Evolutionary conservation across 1,284 basidiomycete genomes (phyloP).

Genomic region (Laetiporus sulphureus): DNA sequence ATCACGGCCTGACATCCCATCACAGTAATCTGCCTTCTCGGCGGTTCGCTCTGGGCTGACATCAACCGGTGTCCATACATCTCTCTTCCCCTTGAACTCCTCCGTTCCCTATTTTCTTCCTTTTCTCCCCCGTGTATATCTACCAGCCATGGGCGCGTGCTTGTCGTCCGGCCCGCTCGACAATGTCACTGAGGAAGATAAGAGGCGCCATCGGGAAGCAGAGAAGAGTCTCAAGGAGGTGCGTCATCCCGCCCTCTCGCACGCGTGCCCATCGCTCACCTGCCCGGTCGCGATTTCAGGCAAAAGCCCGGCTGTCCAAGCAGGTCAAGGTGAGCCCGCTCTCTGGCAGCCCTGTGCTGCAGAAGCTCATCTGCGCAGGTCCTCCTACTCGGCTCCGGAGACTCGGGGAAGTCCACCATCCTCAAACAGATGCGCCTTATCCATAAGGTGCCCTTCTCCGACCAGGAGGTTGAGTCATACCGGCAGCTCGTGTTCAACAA

Average conservation of each 20-base stretch:
- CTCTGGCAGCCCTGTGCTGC: constrained; percentile 2
- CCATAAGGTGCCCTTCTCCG: constrained; percentile 71
- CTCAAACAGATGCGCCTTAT: constrained; percentile 93
- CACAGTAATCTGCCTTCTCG: neutral
- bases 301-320: constrained; percentile 54
- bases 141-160: constrained; percentile 64
- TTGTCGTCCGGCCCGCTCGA: constrained; percentile 50
- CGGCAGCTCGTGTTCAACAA: constrained; percentile 92
- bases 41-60: neutral
- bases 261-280: neutral
- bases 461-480: constrained; percentile 72
- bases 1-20: too few relatives aligned
- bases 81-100: constrained; percentile 4
- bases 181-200: constrained; percentile 59
- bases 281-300: too few relatives aligned
- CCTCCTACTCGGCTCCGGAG: constrained; percentile 88
- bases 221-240: constrained; percentile 63
- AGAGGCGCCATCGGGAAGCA: constrained; percentile 54
- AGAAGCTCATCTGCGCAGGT: constrained; percentile 39
- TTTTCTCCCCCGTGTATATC: constrained; percentile 4
- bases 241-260: constrained; percentile 16
- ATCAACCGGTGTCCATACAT: too few relatives aligned
- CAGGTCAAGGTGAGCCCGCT: constrained; percentile 69
- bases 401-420: constrained; percentile 90
- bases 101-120: constrained; percentile 2